phyloP scores from a whole-genome alignment of 2,329 filamentous ascomycete species.

The Apiospora phragmitis region DNA sequence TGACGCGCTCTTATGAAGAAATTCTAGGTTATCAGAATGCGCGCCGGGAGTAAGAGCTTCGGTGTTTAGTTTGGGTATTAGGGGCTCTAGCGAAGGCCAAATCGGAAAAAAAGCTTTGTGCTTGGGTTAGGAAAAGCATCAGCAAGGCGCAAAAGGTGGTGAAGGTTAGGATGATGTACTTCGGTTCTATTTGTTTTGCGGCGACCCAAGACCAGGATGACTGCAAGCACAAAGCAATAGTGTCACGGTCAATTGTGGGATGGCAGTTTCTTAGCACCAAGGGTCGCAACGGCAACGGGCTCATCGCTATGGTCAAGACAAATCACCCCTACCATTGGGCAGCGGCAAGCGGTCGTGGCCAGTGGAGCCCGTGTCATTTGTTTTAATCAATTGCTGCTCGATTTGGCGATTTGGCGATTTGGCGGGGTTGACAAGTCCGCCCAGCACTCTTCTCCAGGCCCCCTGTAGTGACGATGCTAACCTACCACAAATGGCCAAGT shows the following conservation, averaged over 20 bases:
- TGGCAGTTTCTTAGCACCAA: slow-evolving; percentile 2
- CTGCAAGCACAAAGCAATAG: neutral
- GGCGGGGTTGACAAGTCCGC: neutral
- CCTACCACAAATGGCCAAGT: neutral
- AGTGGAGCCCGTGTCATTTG: neutral
- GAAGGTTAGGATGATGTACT: neutral
- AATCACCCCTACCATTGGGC: neutral
- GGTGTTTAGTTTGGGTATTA: neutral
- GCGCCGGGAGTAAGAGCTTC: neutral
- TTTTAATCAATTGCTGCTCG: slow-evolving; percentile 1
- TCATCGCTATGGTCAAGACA: neutral
- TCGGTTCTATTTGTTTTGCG: neutral
- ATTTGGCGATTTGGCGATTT: slow-evolving; percentile 8
- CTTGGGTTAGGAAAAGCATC: neutral
- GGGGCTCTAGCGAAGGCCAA: neutral
- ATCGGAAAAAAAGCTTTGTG: neutral
- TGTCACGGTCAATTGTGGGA: slow-evolving; percentile 2
- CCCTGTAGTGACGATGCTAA: neutral
- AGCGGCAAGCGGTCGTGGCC: neutral
- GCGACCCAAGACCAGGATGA: neutral
- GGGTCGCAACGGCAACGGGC: slow-evolving; percentile 7
- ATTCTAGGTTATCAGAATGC: neutral
- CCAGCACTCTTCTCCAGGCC: neutral
- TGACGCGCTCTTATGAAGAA: neutral
- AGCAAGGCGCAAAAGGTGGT: slow-evolving; percentile 1